Percentiles rank a stretch among this genome's conserved stretches.
phyloP scores from a whole-genome alignment of 2,329 filamentous ascomycete genomes.

The Aspergillus melleus region DNA sequence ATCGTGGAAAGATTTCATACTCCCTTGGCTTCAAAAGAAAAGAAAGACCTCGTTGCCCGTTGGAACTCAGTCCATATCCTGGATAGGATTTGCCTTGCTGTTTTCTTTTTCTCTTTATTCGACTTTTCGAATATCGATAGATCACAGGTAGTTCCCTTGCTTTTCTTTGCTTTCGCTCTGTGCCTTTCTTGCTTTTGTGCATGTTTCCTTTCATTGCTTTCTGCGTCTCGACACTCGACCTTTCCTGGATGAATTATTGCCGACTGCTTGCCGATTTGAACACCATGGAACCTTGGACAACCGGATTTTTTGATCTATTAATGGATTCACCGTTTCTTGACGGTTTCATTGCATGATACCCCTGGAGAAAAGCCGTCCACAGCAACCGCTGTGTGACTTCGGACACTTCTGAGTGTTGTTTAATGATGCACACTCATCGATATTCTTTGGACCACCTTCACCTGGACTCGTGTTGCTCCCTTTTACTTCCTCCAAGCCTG shows the following conservation, averaged over 20 bases:
- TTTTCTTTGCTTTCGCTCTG: constrained; percentile 20
- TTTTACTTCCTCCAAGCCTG: constrained; percentile 27
- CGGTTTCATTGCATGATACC: constrained; percentile 28
- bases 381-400: constrained; percentile 35
- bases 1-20: constrained; percentile 17
- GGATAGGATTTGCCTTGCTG: constrained; percentile 36
- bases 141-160: constrained; percentile 46
- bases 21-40: constrained; percentile 23
- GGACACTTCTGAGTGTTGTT: constrained; percentile 40
- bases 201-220: constrained; percentile 12
- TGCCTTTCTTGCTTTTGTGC: constrained; percentile 14
- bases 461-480: constrained; percentile 17
- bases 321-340: constrained; percentile 17
- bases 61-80: constrained; percentile 31
- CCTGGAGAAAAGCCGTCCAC: constrained; percentile 23
- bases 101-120: constrained; percentile 28
- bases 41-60: constrained; percentile 20
- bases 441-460: constrained; percentile 20
- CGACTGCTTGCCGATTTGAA: constrained; percentile 4
- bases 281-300: constrained; percentile 10
- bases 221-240: constrained; percentile 6
- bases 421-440: constrained; percentile 40
- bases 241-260: constrained; percentile 10
- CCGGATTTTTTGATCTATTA: constrained; percentile 7
- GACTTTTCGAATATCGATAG: constrained; percentile 28